Evolutionary conservation across 768 basidiomycete genomes (phyloP), one percentile per base, ranked within the genome.

Genomic region (Symmetrospora coprosmae): DNA sequence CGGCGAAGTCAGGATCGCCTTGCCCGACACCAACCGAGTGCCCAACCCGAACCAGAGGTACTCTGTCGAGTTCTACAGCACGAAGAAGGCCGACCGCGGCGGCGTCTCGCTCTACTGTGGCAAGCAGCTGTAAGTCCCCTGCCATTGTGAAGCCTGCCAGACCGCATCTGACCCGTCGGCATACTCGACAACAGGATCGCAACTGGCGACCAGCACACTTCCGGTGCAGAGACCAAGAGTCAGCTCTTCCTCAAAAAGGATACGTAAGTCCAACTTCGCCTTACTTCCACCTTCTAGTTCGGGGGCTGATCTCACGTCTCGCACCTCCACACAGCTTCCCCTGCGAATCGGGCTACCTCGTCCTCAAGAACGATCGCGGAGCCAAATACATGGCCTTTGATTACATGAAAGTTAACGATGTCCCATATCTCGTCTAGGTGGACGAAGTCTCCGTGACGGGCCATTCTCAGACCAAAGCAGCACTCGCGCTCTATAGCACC

Each of bases 71-170:
- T 27, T 58, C 23, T 58, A 43, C 28, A 45, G 41, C 4, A 58
- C 55, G 2, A 58, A 58, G 55, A 58, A 58, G 30, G 4, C 8
- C 17, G 55, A 58, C 43, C 41, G 55, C 43, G 55, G 55, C 14
- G 28, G n/a, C 17, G 43, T 58, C 55, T 45, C 28, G 14, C 41
- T 58, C 2, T 58, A 58, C 25, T 58, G 55, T 47, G 55, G 55
- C 11, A 13, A 45, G 7, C 28, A 31, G 9, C 55, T 58, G 55
- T 58, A 19, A 47, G 55, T 25, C n/a, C 16, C n/a, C 4, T 43
- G n/a, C 2, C 5, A 6, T 28, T 41, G 4, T 6, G 5, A 33
- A 41, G 19, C 23, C 19, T 55, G 19, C 8, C 30, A 47, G 45
- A 14, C 17, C 45, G 11, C 11, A n/a, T n/a, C n/a, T n/a, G n/a